Percentiles rank a stretch among this genome's conserved stretches.
Conservation (phyloP, 1,284 basidiomycete genomes). For the Trametes pubescens region DNA sequence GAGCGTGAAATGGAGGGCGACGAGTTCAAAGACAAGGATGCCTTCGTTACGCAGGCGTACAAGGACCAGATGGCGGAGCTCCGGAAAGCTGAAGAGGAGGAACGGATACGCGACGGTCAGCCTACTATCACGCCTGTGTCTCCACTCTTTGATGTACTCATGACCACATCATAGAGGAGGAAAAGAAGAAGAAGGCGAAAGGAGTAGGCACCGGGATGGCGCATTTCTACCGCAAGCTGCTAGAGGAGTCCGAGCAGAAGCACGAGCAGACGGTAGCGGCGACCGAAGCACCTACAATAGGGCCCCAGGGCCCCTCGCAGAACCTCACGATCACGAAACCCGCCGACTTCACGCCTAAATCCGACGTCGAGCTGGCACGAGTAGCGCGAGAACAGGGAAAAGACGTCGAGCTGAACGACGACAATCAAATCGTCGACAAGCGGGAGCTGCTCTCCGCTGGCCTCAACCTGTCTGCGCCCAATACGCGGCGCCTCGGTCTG, state of each 20-base stretch:
- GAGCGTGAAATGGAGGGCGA: slow-evolving; percentile 96
- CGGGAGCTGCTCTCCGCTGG: slow-evolving; percentile 92
- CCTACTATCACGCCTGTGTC: slow-evolving; percentile 8
- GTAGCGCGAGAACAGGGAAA: slow-evolving; percentile 78
- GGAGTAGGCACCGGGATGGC: slow-evolving; percentile 77
- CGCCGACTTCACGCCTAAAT: slow-evolving; percentile 60
- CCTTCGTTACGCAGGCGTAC: slow-evolving; percentile 97
- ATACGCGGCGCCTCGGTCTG: slow-evolving; percentile 70
- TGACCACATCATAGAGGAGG: slow-evolving; percentile 52
- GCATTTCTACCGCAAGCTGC: slow-evolving; percentile 85
- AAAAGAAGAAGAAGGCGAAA: slow-evolving; percentile 66
- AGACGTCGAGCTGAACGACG: slow-evolving; percentile 96
- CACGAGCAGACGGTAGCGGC: slow-evolving; percentile 89
- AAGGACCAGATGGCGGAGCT: slow-evolving; percentile 97
- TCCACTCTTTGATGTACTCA: neutral
- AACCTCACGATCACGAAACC: slow-evolving; percentile 80
- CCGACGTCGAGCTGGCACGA: slow-evolving; percentile 78
- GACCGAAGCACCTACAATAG: slow-evolving; percentile 59
- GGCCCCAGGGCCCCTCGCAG: slow-evolving; percentile 61
- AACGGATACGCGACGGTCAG: slow-evolving; percentile 85
- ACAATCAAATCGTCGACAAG: slow-evolving; percentile 97
- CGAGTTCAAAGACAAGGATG: slow-evolving; percentile 93
- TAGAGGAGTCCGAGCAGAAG: slow-evolving; percentile 83
- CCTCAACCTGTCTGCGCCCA: slow-evolving; percentile 87
- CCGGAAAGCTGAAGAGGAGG: slow-evolving; percentile 89